A percentile compares a stretch with the other conserved stretches of the same genome.
These are phyloP conservation scores for Cephalotrichum gorgonifer DNA, from an alignment of 2,329 filamentous ascomycete genomes.

Conservation along the genomic window DNA sequence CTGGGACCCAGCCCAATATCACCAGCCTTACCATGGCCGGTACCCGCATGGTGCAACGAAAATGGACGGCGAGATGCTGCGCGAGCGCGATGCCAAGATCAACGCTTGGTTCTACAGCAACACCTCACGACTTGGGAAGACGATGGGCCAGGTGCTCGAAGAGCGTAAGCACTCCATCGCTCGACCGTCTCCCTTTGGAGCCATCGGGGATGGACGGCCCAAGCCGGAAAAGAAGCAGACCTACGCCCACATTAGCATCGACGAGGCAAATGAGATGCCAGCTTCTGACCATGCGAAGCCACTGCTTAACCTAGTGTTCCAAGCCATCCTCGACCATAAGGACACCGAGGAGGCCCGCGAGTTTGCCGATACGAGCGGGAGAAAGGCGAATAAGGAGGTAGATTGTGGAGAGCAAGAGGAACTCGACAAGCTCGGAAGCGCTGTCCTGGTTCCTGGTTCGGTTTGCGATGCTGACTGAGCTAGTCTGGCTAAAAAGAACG, in stretches of 20 bases:
- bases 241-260: slow-evolving; percentile 20
- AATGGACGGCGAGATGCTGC: background rate
- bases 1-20: background rate
- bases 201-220: slow-evolving; percentile 24
- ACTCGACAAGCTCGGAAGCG: slow-evolving; percentile 3
- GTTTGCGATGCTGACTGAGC: background rate
- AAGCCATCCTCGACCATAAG: background rate
- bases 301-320: slow-evolving; percentile 29
- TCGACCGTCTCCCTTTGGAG: slow-evolving; percentile 17
- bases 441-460: slow-evolving; percentile 1
- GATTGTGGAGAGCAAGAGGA: background rate
- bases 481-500: background rate
- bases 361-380: background rate
- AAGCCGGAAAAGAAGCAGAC: slow-evolving; percentile 8
- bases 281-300: slow-evolving; percentile 27
- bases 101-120: slow-evolving; percentile 4
- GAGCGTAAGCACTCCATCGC: background rate
- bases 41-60: slow-evolving; percentile 1
- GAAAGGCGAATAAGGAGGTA: background rate
- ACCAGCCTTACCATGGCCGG: background rate
- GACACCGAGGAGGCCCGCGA: background rate
- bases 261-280: slow-evolving; percentile 26
- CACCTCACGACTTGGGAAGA: background rate
- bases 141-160: background rate
- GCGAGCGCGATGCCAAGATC: background rate